Conservation (phyloP, 163 green algal genomes). For the Scenedesmus sp. region DNA sequence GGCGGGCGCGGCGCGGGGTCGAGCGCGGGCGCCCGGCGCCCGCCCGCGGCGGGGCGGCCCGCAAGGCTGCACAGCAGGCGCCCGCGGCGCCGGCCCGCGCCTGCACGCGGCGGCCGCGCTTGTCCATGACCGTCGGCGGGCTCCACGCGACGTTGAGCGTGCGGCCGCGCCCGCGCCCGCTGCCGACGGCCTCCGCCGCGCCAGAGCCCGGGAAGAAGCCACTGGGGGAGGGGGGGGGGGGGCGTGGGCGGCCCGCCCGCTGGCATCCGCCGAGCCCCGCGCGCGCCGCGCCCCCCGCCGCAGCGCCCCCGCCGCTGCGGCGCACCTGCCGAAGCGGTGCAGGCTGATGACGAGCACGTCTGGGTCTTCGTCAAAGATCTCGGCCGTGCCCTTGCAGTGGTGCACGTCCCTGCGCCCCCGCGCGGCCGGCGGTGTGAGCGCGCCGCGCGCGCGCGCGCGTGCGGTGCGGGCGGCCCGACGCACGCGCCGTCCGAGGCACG, state of each 20-base stretch:
- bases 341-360: constrained; percentile 86
- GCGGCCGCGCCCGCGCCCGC: constrained; percentile 63
- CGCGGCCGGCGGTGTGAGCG: no score
- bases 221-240: no score
- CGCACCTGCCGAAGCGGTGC: constrained; percentile 69
- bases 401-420: constrained; percentile 46
- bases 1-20: no score
- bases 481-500: neutral
- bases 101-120: constrained; percentile 7
- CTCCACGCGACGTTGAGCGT: constrained; percentile 88
- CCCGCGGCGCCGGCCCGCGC: neutral
- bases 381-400: constrained; percentile 82
- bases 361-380: constrained; percentile 86
- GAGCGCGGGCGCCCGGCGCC: no score
- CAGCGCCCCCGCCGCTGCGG: no score
- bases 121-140: constrained; percentile 27
- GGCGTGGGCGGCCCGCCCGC: no score
- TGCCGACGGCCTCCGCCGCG: constrained; percentile 61
- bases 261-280: no score
- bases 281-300: no score
- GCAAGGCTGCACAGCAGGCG: no score
- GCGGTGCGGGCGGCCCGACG: neutral
- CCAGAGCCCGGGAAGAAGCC: constrained; percentile 88
- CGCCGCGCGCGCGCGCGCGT: no score
- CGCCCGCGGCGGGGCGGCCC: no score